Evolutionary conservation across 495 filamentous ascomycete species (phyloP).

Genomic region (Sordaria brevicollis): DNA sequence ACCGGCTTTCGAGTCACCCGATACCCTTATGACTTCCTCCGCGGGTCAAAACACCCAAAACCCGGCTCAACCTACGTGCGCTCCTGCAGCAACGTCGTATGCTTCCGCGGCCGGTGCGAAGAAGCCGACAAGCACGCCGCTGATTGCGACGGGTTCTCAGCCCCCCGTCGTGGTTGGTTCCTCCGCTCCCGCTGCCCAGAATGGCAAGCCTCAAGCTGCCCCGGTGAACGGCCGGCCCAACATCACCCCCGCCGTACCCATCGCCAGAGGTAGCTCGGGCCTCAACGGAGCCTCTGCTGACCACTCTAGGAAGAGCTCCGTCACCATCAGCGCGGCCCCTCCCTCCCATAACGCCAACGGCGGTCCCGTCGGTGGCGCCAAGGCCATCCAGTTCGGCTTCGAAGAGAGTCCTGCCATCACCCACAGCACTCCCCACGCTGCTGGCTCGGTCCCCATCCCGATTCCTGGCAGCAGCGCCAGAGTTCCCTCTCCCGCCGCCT

Average conservation of each 20-base stretch:
- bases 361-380: slow-evolving; percentile 44
- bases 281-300: slow-evolving; percentile 47
- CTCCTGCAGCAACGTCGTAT: slow-evolving; percentile 56
- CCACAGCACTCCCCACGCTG: slow-evolving; percentile 46
- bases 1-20: slow-evolving; percentile 26
- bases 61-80: slow-evolving; percentile 49
- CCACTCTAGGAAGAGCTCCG: slow-evolving; percentile 73
- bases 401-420: slow-evolving; percentile 61
- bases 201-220: slow-evolving; percentile 72
- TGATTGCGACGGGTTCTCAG: slow-evolving; percentile 60
- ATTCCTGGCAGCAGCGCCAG: slow-evolving; percentile 55
- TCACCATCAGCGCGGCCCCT: slow-evolving; percentile 76
- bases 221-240: slow-evolving; percentile 73
- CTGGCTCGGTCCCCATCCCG: slow-evolving; percentile 51
- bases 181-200: slow-evolving; percentile 52
- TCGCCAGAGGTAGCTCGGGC: slow-evolving; percentile 54
- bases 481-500: slow-evolving; percentile 60
- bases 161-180: slow-evolving; percentile 59
- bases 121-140: slow-evolving; percentile 54
- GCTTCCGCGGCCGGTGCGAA: slow-evolving; percentile 66
- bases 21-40: slow-evolving; percentile 41
- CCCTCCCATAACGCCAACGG: slow-evolving; percentile 69
- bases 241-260: slow-evolving; percentile 62
- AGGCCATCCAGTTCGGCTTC: slow-evolving; percentile 66
- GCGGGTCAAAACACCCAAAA: slow-evolving; percentile 40